Percentiles rank a stretch among this genome's conserved stretches.
phyloP scores from a whole-genome alignment of 257 asterid genomes.

The Petunia secreta region DNA sequence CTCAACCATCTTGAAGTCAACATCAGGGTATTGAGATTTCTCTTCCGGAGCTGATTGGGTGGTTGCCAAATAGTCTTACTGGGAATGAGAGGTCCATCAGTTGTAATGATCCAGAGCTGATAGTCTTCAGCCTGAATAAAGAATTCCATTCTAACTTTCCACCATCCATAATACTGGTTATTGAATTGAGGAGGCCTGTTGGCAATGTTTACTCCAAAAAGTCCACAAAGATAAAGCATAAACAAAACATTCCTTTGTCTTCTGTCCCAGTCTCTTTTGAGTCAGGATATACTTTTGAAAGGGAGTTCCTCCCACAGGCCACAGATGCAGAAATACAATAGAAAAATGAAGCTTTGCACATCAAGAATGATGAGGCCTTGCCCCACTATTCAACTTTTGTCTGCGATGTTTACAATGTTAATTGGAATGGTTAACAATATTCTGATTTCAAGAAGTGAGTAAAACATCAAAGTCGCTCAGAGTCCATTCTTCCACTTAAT shows the following conservation, averaged over 20 bases:
- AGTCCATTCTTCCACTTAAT: conserved; percentile 76
- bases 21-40: too few species aligned
- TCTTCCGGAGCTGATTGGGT: too few species aligned
- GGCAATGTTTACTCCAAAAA: neutral
- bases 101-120: too few species aligned
- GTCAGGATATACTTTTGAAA: neutral
- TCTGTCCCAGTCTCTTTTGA: neutral
- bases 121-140: too few species aligned
- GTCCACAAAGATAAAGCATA: conserved; percentile 5
- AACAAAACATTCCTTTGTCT: neutral
- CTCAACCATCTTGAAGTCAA: too few species aligned
- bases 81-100: too few species aligned
- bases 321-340: neutral
- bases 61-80: too few species aligned
- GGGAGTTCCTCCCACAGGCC: neutral
- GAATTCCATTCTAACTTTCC: too few species aligned
- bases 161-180: too few species aligned
- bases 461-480: conserved; percentile 67
- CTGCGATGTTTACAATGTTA: neutral
- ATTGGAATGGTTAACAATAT: neutral
- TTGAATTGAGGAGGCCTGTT: too few species aligned
- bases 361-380: conserved; percentile 5
- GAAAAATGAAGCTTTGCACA: conserved; percentile 15
- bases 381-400: neutral
- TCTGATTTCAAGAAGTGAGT: conserved; percentile 36